phyloP scores from a whole-genome alignment of 2,329 filamentous ascomycete species.

The Penicillium vulpinum region DNA sequence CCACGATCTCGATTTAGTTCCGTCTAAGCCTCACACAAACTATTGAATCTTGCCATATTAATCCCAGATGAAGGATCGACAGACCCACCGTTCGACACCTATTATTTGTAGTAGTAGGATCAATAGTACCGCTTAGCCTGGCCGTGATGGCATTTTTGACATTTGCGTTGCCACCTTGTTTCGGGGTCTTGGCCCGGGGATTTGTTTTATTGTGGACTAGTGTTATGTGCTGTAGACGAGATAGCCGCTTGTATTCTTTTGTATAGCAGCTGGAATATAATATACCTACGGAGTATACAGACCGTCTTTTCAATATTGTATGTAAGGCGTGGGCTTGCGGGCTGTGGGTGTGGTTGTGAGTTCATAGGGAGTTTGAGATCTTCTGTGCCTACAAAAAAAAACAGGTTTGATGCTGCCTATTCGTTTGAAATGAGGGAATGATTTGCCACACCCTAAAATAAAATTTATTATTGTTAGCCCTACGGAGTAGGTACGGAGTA shows the following conservation, averaged over 20 bases:
- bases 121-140: slow-evolving; percentile 20
- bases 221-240: neutral
- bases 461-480: neutral
- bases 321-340: neutral
- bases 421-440: neutral
- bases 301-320: neutral
- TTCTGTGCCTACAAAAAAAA: neutral
- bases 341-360: neutral
- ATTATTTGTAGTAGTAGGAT: slow-evolving; percentile 7
- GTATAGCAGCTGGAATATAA: neutral
- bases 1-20: neutral
- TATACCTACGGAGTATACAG: neutral
- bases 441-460: neutral
- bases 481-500: too few species aligned
- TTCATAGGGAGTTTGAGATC: neutral
- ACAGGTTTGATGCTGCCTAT: neutral
- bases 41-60: slow-evolving; percentile 20
- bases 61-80: slow-evolving; percentile 15
- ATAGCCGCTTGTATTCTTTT: neutral
- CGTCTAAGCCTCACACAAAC: neutral
- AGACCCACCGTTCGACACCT: slow-evolving; percentile 16
- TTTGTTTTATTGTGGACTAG: neutral
- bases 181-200: slow-evolving; percentile 11
- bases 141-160: slow-evolving; percentile 3
- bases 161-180: slow-evolving; percentile 1